Evolutionary conservation across 2,329 filamentous ascomycete genomes (phyloP), one percentile per base, ranked within the genome.

Genomic region (Pseudogymnoascus sp.): DNA sequence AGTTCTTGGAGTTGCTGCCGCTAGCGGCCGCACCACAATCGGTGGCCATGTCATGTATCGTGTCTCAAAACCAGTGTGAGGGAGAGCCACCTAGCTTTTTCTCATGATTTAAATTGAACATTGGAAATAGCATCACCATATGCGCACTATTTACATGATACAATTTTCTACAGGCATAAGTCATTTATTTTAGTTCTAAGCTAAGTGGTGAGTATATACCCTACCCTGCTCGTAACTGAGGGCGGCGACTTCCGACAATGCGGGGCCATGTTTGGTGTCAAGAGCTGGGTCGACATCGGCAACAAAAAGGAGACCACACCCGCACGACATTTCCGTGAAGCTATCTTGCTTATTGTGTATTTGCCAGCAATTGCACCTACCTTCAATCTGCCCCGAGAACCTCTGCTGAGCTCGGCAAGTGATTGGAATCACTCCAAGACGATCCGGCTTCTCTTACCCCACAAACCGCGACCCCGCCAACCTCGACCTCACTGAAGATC

Each of bases 11-110:
- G 54, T 60, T 60, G 54, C 54, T 23, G n/a, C 36, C 54, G 36
- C 54, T 60, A 60, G 54, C 54, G 54, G 54, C 54, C 54, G 54
- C 54, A 23, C 36, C 54, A 37, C 36, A 36, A 60, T 60, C 23
- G 45, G 21, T 13, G 14, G 45, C 23, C 45, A 51, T 25, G 45
- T n/a, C 45, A 51, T 25, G 23, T 0, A 51, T n/a, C n/a, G 21
- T 4, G 14, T 25, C 45, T 28, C 45, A 51, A 51, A 51, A 28
- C 13, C 13, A 2, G 45, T n/a, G 5, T 25, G 4, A 6, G 21
- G 21, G 43, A n/a, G 23, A 51, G 6, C 3, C 13, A 25, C 21
- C 13, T n/a, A 28, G 6, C 13, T 28, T 28, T n/a, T n/a, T 13
- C 45, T 28, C 14, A 48, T 28, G 14, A 5, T n/a, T 25, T 7